Conservation (phyloP, 805 yeast species). For the Metschnikowia baotianmanensis region DNA sequence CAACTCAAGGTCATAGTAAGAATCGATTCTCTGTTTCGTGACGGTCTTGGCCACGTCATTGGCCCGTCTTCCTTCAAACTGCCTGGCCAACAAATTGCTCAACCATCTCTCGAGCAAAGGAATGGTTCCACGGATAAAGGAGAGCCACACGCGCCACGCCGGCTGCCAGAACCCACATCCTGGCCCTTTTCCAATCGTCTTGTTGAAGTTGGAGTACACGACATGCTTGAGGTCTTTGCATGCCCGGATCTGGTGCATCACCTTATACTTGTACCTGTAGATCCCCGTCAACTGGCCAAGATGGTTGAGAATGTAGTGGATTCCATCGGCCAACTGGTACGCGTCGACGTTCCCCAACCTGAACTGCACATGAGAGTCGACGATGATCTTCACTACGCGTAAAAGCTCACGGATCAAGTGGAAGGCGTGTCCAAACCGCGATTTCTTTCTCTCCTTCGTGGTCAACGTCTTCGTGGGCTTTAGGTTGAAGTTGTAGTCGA, state of each 20-base stretch:
- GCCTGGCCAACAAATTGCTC: slow-evolving; percentile 86
- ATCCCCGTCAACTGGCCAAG: slow-evolving; percentile 95
- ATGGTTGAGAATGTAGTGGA: slow-evolving; percentile 87
- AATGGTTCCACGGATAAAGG: slow-evolving; percentile 84
- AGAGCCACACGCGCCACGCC: slow-evolving; percentile 96
- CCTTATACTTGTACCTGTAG: slow-evolving; percentile 93
- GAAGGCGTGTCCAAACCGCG: slow-evolving; percentile 95
- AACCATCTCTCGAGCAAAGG: slow-evolving; percentile 95
- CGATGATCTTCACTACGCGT: slow-evolving; percentile 77
- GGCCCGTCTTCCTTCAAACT: slow-evolving; percentile 91
- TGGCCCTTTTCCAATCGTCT: slow-evolving; percentile 92
- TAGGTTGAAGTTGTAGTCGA: slow-evolving; percentile 92
- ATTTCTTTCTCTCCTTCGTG: slow-evolving; percentile 92
- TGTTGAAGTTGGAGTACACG: slow-evolving; percentile 80
- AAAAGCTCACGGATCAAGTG: slow-evolving; percentile 89
- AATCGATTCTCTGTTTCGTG: slow-evolving; percentile 93
- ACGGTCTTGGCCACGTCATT: slow-evolving; percentile 91
- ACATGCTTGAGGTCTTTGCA: slow-evolving; percentile 95
- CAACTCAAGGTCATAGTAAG: slow-evolving; percentile 89
- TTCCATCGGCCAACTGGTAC: slow-evolving; percentile 91
- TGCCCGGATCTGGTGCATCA: slow-evolving; percentile 96
- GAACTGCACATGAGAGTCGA: slow-evolving; percentile 91
- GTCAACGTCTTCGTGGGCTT: slow-evolving; percentile 96
- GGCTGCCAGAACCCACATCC: slow-evolving; percentile 99
- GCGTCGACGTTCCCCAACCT: slow-evolving; percentile 90